A percentile compares a stretch with the other conserved stretches of the same genome.
Conservation (phyloP, 2,329 filamentous ascomycete species). For the Penicillium verrucosum region DNA sequence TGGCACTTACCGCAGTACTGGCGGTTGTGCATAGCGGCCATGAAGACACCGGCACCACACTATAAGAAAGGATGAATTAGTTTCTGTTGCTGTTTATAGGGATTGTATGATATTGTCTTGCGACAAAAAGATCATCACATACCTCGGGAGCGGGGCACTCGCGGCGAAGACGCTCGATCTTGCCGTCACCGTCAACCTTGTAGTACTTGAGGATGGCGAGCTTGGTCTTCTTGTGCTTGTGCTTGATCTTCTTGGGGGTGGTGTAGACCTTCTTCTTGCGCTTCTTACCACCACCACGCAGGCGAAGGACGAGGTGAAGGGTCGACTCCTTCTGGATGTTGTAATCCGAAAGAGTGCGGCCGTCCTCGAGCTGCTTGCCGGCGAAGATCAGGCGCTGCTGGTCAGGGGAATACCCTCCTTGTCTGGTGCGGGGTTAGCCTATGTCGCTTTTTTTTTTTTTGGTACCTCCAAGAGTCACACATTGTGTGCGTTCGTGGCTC, state of each 20-base stretch:
- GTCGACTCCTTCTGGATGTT: constrained; percentile 99
- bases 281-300: constrained; percentile 99
- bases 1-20: constrained; percentile 86
- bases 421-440: constrained; percentile 53
- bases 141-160: constrained; percentile 93
- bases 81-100: constrained; percentile 16
- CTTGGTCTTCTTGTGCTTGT: constrained; percentile 99
- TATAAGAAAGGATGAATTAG: constrained; percentile 44
- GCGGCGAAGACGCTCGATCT: constrained; percentile 98
- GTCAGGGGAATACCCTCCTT: constrained; percentile 99
- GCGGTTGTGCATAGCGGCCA: constrained; percentile 99
- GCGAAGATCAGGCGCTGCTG: constrained; percentile 99
- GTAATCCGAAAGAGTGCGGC: constrained; percentile 98
- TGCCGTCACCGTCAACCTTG: constrained; percentile 99
- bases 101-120: background rate
- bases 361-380: constrained; percentile 99
- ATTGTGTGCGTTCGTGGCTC: background rate
- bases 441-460: background rate
- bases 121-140: constrained; percentile 42
- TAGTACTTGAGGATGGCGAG: constrained; percentile 99
- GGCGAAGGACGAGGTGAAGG: constrained; percentile 94
- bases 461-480: background rate
- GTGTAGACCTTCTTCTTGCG: constrained; percentile 99
- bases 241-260: constrained; percentile 99
- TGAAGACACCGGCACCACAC: constrained; percentile 99